Percentiles rank a stretch among this genome's conserved stretches.
Evolutionary conservation across 192 early-diverging fungal genomes (phyloP).

Genomic region (Coemansia sp.): DNA sequence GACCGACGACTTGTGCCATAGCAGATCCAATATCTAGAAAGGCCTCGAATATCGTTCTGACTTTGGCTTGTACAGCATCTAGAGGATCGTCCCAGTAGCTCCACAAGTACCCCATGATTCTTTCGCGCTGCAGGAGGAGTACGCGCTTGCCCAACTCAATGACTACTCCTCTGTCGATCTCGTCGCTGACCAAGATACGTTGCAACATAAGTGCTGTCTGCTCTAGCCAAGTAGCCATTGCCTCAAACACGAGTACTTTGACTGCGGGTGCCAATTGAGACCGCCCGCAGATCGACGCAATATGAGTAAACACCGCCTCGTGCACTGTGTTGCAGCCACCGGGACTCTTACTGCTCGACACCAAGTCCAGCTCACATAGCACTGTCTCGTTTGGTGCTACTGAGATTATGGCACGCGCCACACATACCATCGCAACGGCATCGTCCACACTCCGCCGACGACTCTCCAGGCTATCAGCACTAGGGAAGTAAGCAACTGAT

Average conservation of each 20-base stretch:
- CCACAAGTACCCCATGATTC: conserved; percentile 73
- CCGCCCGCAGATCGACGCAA: conserved; percentile 65
- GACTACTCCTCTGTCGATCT: conserved; percentile 9
- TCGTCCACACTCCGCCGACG: conserved; percentile 41
- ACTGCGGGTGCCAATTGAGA: conserved; percentile 67
- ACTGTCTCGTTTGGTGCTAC: conserved; percentile 37
- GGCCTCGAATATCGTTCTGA: conserved; percentile 70
- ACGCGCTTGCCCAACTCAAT: conserved; percentile 52
- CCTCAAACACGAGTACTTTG: conserved; percentile 75
- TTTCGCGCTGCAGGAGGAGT: conserved; percentile 57
- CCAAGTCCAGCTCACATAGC: conserved; percentile 35
- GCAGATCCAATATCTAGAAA: conserved; percentile 66
- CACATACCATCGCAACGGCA: conserved; percentile 56
- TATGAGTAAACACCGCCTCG: conserved; percentile 66
- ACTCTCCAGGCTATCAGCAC: background rate
- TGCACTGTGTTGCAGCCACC: conserved; percentile 54
- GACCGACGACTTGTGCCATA: conserved; percentile 41
- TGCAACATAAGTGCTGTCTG: conserved; percentile 59
- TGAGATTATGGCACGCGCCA: conserved; percentile 49
- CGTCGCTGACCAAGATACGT: conserved; percentile 16
- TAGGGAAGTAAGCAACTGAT: conserved; percentile 15
- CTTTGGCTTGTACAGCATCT: conserved; percentile 78
- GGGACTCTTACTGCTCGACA: conserved; percentile 9
- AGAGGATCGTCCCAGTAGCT: conserved; percentile 89
- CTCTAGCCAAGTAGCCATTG: conserved; percentile 73